These are phyloP conservation scores for Fusarium coicis DNA, from an alignment of 2,329 filamentous ascomycete species.

Conservation along the genomic window DNA sequence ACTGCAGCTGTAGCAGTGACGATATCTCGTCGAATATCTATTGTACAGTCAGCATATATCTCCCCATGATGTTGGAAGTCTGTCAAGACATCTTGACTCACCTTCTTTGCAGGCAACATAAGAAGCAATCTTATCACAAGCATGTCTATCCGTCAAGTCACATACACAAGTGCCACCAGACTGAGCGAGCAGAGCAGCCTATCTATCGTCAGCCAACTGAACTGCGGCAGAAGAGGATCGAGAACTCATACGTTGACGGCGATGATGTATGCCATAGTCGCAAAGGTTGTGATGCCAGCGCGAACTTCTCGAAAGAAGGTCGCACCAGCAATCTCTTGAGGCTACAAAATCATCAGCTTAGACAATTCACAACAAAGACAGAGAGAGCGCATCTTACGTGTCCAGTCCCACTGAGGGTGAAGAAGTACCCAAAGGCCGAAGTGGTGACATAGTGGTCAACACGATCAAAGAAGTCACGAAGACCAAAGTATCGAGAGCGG, in stretches of 20 bases:
- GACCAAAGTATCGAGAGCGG: conserved; percentile 46
- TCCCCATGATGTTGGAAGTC: rapidly evolving
- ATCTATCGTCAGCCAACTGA: conserved; percentile 31
- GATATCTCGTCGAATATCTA: conserved; percentile 76
- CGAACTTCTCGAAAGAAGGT: conserved; percentile 82
- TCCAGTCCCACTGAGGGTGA: conserved; percentile 73
- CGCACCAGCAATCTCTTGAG: conserved; percentile 72
- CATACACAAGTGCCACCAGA: conserved; percentile 83
- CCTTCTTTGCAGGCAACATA: conserved; percentile 61
- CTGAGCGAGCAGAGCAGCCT: conserved; percentile 78
- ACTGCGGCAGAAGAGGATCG: neutral
- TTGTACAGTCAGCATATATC: neutral
- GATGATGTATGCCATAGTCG: conserved; percentile 88
- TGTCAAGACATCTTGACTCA: conserved; percentile 39
- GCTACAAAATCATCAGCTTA: conserved; percentile 55
- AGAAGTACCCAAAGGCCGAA: conserved; percentile 67
- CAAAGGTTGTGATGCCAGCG: conserved; percentile 82
- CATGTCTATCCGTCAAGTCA: conserved; percentile 53
- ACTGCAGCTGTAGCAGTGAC: conserved; percentile 87
- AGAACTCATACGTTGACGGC: conserved; percentile 67
- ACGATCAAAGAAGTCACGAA: conserved; percentile 51
- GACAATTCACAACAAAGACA: neutral
- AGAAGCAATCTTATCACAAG: conserved; percentile 60
- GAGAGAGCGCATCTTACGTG: conserved; percentile 63
- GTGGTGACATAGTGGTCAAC: conserved; percentile 52